phyloP scores from a whole-genome alignment of 23 red algal genomes.

The Gracilaria domingensis region DNA sequence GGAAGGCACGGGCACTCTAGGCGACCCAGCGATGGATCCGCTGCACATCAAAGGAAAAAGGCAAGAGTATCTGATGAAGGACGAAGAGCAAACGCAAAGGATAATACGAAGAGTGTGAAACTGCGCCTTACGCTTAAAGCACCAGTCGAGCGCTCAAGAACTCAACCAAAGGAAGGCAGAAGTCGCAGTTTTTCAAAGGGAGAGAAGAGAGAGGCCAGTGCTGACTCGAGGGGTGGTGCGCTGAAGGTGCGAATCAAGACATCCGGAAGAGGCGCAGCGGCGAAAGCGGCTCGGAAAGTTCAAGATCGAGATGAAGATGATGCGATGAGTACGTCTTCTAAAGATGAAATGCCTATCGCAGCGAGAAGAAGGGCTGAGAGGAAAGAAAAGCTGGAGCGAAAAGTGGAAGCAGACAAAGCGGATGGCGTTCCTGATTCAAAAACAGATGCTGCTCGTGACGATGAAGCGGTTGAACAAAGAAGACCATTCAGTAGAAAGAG shows the following conservation, averaged over 20 bases:
- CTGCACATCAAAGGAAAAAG: constrained; percentile 14
- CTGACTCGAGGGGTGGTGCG: constrained; percentile 43
- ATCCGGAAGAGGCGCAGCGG: not conserved
- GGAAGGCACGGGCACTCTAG: not conserved
- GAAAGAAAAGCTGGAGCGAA: constrained; percentile 30
- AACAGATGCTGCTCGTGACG: constrained; percentile 1
- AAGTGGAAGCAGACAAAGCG: not conserved
- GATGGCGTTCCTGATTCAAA: constrained; percentile 1
- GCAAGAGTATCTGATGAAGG: constrained; percentile 4
- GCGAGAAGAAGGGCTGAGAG: constrained; percentile 27
- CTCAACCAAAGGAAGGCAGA: constrained; percentile 21
- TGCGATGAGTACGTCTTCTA: constrained; percentile 43
- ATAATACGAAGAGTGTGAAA: constrained; percentile 31
- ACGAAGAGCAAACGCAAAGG: not conserved
- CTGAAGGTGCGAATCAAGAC: constrained; percentile 20
- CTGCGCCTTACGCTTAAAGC: constrained; percentile 44
- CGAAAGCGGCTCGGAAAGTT: constrained; percentile 9
- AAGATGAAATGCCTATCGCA: constrained; percentile 44
- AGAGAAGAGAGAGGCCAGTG: constrained; percentile 26
- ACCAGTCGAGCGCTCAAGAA: constrained; percentile 45
- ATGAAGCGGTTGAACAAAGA: constrained; percentile 21
- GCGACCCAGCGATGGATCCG: not conserved
- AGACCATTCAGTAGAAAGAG: constrained; percentile 48
- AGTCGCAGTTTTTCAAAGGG: not conserved
- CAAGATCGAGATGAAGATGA: constrained; percentile 29